phyloP scores from a whole-genome alignment of 2,329 filamentous ascomycete species.

The Aspergillus jensenii region DNA sequence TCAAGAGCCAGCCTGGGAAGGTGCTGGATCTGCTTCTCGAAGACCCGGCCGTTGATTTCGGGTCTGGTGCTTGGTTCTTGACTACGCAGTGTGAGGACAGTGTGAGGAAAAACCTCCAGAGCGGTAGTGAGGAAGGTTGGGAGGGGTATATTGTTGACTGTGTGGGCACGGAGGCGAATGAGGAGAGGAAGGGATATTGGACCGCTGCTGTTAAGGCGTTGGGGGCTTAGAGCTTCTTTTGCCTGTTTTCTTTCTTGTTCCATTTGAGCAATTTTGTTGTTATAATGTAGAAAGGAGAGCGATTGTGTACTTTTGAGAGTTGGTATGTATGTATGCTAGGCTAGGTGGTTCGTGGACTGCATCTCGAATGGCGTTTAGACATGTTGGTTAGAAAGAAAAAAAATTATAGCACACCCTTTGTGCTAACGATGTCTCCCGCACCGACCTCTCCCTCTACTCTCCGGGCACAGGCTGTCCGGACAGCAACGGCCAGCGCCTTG shows the following conservation, averaged over 20 bases:
- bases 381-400: background rate
- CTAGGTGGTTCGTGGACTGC: background rate
- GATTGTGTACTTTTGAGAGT: background rate
- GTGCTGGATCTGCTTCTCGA: constrained; percentile 53
- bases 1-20: constrained; percentile 40
- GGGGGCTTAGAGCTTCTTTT: constrained; percentile 14
- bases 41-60: constrained; percentile 55
- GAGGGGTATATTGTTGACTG: constrained; percentile 54
- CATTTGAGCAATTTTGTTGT: background rate
- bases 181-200: constrained; percentile 53
- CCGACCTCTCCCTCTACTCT: constrained; percentile 74
- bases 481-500: constrained; percentile 88
- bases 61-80: constrained; percentile 62
- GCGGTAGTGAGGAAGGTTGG: constrained; percentile 53
- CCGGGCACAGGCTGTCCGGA: constrained; percentile 71
- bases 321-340: background rate
- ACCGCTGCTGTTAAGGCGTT: constrained; percentile 46
- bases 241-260: background rate
- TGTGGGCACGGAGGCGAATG: constrained; percentile 50
- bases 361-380: background rate
- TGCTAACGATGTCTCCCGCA: constrained; percentile 92
- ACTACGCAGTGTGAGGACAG: constrained; percentile 51
- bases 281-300: too few relatives aligned
- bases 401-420: constrained; percentile 78
- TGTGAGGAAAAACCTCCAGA: constrained; percentile 47